These are phyloP conservation scores for Cochlearia excelsa DNA, from an alignment of 345 rosid species.

Conservation along the genomic window DNA sequence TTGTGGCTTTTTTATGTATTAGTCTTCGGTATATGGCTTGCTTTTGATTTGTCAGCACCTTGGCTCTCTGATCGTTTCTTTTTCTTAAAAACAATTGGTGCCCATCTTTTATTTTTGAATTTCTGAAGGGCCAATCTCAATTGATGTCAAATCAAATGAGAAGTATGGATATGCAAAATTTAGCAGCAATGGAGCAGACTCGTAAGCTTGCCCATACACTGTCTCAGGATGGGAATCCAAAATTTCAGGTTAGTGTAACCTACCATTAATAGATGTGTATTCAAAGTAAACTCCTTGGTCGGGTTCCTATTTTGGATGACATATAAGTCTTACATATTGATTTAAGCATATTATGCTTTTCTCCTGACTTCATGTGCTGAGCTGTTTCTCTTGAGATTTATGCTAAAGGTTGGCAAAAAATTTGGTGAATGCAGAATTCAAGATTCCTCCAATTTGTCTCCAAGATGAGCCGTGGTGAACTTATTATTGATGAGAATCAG, in stretches of 20 bases:
- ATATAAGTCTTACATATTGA: not conserved
- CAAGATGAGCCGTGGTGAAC: slow-evolving; percentile 99
- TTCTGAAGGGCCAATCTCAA: slow-evolving; percentile 64
- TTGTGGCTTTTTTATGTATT: not conserved
- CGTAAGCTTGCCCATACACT: slow-evolving; percentile 92
- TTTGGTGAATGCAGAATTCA: slow-evolving; percentile 72
- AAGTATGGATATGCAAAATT: slow-evolving; percentile 53
- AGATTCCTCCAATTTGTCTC: slow-evolving; percentile 97
- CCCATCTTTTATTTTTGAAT: slow-evolving; percentile 17
- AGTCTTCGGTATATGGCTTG: slow-evolving; percentile 10
- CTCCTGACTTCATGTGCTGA: slow-evolving; percentile 6
- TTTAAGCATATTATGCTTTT: slow-evolving; percentile 5
- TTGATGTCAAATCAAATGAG: slow-evolving; percentile 66
- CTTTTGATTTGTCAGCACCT: slow-evolving; percentile 13
- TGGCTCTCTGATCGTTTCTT: slow-evolving; percentile 7
- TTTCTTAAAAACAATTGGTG: slow-evolving; percentile 3
- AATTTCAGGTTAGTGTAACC: slow-evolving; percentile 73
- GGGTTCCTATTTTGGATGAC: not conserved
- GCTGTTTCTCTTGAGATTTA: slow-evolving; percentile 16
- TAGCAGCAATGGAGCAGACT: slow-evolving; percentile 96
- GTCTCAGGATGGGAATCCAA: slow-evolving; percentile 85
- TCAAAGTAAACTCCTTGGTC: slow-evolving; percentile 4
- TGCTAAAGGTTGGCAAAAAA: slow-evolving; percentile 15
- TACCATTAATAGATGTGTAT: slow-evolving; percentile 8
- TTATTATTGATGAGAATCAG: slow-evolving; percentile 89